Percentiles rank a stretch among this genome's conserved stretches.
Evolutionary conservation across 2,329 filamentous ascomycete species (phyloP).

Genomic region (Epichloe baconii): DNA sequence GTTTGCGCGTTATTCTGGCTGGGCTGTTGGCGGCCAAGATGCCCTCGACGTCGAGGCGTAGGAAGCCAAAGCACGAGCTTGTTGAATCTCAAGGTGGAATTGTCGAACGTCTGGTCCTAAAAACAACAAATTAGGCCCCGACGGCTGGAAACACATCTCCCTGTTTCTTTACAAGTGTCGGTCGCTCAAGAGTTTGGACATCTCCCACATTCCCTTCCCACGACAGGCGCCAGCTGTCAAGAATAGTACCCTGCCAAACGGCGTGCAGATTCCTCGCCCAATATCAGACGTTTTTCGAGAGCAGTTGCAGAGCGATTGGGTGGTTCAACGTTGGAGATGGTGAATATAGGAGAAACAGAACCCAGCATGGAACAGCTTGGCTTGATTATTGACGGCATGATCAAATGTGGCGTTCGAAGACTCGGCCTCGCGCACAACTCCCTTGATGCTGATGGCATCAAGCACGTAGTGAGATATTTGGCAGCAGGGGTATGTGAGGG

Average conservation of each 20-base stretch:
- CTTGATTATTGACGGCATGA: constrained; percentile 68
- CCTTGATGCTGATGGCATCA: constrained; percentile 59
- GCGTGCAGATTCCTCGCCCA: constrained; percentile 19
- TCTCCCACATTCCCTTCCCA: constrained; percentile 76
- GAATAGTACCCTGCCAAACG: constrained; percentile 20
- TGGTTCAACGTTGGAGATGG: constrained; percentile 63
- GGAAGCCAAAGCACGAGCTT: constrained; percentile 29
- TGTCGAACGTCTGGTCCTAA: constrained; percentile 75
- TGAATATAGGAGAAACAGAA: constrained; percentile 71
- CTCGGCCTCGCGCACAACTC: constrained; percentile 75
- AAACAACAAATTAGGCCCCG: constrained; percentile 80
- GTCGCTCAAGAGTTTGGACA: constrained; percentile 72
- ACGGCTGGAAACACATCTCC: constrained; percentile 85
- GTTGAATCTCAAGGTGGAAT: constrained; percentile 50
- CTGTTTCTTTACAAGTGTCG: constrained; percentile 84
- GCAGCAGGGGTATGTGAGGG: constrained; percentile 69
- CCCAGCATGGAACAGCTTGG: constrained; percentile 59
- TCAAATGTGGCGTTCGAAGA: constrained; percentile 62
- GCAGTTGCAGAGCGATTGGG: constrained; percentile 66
- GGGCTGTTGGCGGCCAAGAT: constrained; percentile 71
- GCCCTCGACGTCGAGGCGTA: constrained; percentile 38
- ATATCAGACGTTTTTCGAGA: constrained; percentile 49
- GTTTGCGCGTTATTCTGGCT: constrained; percentile 72
- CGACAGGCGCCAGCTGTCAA: constrained; percentile 18
- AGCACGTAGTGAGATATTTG: constrained; percentile 65